Evolutionary conservation across 768 basidiomycete genomes (phyloP), one percentile per base, ranked within the genome.

Genomic region (Cystofilobasidium bisporidii): DNA sequence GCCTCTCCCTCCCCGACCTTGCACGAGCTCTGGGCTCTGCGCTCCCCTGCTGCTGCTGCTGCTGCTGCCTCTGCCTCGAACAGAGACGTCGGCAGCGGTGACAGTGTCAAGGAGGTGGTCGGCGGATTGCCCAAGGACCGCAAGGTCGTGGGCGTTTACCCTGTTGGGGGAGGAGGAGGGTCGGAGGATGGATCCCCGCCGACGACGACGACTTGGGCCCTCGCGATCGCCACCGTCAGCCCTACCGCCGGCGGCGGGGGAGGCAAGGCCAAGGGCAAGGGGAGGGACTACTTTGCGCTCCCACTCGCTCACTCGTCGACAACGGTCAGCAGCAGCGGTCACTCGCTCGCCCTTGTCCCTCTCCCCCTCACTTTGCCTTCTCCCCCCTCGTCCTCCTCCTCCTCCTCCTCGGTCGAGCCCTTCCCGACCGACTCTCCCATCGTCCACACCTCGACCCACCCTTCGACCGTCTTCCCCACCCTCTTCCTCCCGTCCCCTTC

Each of bases 21-120:
- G n/a, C n/a, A 4, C 22, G 48, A 50, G 48, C 48, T 50, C 48
- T 50, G 48, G 48, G 48, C 48, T 5, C 26, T 50, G n/a, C 48
- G 48, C n/a, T n/a, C n/a, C n/a, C n/a, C n/a, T n/a, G n/a, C n/a
- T n/a, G n/a, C n/a, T n/a, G n/a, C n/a, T n/a, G n/a, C n/a, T n/a
- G n/a, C n/a, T n/a, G n/a, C n/a, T n/a, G n/a, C n/a, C n/a, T n/a
- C n/a, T n/a, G n/a, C n/a, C n/a, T n/a, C n/a, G 53, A 53, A 43
- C 45, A 61, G 48, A 2, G 66, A 55, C 14, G 61, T 12, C 11
- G 67, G 61, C 43, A 22, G 40, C 40, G 40, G 40, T 17, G 17
- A 17, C 40, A 41, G 40, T 17, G 40, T 9, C 12, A 68, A 68
- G 67, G 67, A 68, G 56, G 32, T 43, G 14, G 60, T 43, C 24